Evolutionary conservation across 2,329 filamentous ascomycete species (phyloP).

Genomic region (Aspergillus terreus): DNA sequence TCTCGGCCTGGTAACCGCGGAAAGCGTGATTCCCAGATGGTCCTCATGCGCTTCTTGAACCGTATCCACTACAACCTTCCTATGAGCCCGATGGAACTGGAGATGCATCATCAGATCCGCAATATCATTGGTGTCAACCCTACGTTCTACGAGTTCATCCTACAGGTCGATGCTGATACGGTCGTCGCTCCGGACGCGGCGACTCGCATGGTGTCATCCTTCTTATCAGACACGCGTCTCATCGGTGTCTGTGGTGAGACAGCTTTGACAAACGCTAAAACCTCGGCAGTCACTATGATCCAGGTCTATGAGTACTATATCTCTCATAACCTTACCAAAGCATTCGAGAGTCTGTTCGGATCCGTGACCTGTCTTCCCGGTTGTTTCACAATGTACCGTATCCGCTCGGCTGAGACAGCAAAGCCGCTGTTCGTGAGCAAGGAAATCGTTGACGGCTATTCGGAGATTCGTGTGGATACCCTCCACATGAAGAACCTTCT

Average conservation of each 20-base stretch:
- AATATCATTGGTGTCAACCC: conserved; percentile 99
- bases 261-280: conserved; percentile 84
- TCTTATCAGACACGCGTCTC: conserved; percentile 87
- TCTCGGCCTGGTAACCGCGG: conserved; percentile 85
- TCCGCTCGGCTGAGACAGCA: conserved; percentile 87
- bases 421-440: conserved; percentile 95
- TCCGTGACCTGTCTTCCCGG: conserved; percentile 96
- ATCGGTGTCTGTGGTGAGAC: conserved; percentile 96
- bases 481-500: conserved; percentile 98
- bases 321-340: conserved; percentile 93
- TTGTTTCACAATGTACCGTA: conserved; percentile 99
- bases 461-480: conserved; percentile 93
- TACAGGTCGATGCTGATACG: conserved; percentile 97
- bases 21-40: conserved; percentile 98
- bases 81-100: conserved; percentile 94
- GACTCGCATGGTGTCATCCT: conserved; percentile 86
- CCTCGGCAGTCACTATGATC: conserved; percentile 96
- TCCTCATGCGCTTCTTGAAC: conserved; percentile 98
- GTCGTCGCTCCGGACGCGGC: conserved; percentile 86
- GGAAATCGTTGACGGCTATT: conserved; percentile 82
- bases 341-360: conserved; percentile 94
- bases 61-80: conserved; percentile 94
- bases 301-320: conserved; percentile 99
- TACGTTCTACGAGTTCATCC: conserved; percentile 93
- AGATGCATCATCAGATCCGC: conserved; percentile 97